Evolutionary conservation across 2,329 filamentous ascomycete genomes (phyloP).

Genomic region (Sphaerostilbella broomeana): DNA sequence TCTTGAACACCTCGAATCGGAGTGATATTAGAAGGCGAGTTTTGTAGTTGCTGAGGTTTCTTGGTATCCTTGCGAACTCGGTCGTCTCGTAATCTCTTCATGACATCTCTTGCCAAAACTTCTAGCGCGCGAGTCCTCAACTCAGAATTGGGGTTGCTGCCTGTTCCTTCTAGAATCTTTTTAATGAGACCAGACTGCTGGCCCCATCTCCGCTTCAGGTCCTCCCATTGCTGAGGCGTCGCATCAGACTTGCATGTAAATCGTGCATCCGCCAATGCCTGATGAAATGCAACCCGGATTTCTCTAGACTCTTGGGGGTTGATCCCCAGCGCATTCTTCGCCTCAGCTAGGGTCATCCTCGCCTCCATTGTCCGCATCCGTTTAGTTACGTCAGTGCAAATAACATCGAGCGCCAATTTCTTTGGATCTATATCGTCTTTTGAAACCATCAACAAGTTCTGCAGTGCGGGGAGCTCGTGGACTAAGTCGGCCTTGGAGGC

Average conservation of each 20-base stretch:
- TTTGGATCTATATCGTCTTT: conserved; percentile 54
- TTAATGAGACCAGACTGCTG: conserved; percentile 49
- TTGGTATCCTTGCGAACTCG: conserved; percentile 47
- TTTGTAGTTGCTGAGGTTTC: conserved; percentile 4
- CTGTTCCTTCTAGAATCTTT: conserved; percentile 44
- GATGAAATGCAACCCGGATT: conserved; percentile 59
- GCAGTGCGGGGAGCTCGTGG: conserved; percentile 56
- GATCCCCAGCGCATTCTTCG: conserved; percentile 53
- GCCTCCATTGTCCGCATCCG: conserved; percentile 59
- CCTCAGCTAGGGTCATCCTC: conserved; percentile 66
- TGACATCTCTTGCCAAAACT: conserved; percentile 65
- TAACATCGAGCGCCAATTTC: conserved; percentile 65
- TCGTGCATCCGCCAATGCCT: conserved; percentile 56
- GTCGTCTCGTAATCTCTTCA: conserved; percentile 69
- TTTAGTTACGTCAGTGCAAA: conserved; percentile 78
- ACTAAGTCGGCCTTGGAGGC: conserved; percentile 62
- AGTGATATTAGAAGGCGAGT: too few relatives aligned
- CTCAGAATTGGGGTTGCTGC: conserved; percentile 45
- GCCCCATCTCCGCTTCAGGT: conserved; percentile 64
- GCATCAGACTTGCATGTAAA: conserved; percentile 70
- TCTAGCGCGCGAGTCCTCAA: conserved; percentile 61
- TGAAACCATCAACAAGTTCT: conserved; percentile 52
- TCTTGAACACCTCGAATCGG: conserved; percentile 1
- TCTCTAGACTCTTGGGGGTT: conserved; percentile 46
- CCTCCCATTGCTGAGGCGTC: conserved; percentile 63